Evolutionary conservation across 352 stramenopile genomes (phyloP).

Genomic region (Pythium sp.): DNA sequence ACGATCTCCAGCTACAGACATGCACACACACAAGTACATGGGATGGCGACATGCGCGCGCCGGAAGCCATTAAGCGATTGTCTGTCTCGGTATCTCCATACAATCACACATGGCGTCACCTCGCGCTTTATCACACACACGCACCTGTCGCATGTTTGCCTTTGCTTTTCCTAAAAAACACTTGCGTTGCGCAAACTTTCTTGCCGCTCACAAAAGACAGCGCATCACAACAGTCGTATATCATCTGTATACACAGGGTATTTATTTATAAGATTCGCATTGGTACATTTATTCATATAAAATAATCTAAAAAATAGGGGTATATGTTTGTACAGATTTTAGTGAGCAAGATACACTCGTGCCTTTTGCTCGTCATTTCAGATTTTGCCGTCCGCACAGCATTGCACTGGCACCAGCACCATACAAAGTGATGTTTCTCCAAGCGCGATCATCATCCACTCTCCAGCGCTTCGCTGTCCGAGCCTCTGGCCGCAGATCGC

Average conservation of each 20-base stretch:
- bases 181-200: constrained; percentile 4
- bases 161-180: background rate
- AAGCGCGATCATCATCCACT: constrained; percentile 7
- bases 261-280: background rate
- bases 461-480: constrained; percentile 5
- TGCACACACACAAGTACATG: background rate
- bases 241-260: background rate
- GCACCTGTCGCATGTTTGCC: constrained; percentile 16
- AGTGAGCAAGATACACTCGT: background rate
- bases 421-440: background rate
- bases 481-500: background rate
- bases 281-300: background rate
- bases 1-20: constrained; percentile 60
- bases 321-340: background rate
- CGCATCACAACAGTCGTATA: background rate
- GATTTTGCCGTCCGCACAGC: background rate
- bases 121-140: background rate
- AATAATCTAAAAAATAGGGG: background rate
- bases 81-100: background rate
- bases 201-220: background rate
- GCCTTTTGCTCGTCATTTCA: constrained; percentile 9
- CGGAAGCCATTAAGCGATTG: background rate
- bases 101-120: background rate
- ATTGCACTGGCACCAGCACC: background rate
- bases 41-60: background rate